Conservation (phyloP, 1,139 yeast species). For the Barnettozyma hawaiiensis region DNA sequence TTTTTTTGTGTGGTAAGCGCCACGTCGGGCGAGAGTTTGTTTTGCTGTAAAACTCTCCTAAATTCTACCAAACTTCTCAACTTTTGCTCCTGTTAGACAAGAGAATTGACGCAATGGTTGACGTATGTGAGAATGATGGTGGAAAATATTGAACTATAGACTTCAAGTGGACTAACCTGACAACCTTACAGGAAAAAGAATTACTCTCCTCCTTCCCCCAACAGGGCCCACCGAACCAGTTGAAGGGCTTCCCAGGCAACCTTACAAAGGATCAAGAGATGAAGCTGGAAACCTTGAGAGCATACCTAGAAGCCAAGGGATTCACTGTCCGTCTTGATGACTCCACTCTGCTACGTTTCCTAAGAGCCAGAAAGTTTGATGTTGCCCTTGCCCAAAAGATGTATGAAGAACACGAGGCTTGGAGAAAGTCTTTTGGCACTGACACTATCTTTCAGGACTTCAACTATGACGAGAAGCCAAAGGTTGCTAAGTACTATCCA, state of each 20-base stretch:
- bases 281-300: constrained; percentile 53
- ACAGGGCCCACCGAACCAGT: constrained; percentile 51
- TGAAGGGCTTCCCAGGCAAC: constrained; percentile 80
- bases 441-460: constrained; percentile 83
- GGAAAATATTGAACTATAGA: too few relatives aligned
- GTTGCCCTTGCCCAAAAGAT: constrained; percentile 70
- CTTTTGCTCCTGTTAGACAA: not conserved
- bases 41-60: not conserved
- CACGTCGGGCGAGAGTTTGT: too few relatives aligned
- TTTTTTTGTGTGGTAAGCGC: too few relatives aligned
- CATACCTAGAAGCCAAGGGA: constrained; percentile 55
- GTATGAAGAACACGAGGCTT: constrained; percentile 83
- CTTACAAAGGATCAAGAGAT: constrained; percentile 64
- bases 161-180: not conserved
- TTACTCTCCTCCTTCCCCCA: constrained; percentile 56
- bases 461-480: constrained; percentile 83
- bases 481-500: constrained; percentile 86
- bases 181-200: constrained; percentile 1
- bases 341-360: constrained; percentile 81
- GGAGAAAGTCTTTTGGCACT: constrained; percentile 86
- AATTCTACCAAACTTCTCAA: not conserved
- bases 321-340: constrained; percentile 76
- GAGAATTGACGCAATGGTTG: constrained; percentile 1
- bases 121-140: not conserved
- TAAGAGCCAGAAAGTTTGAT: constrained; percentile 94